Conservation (phyloP, 2,329 filamentous ascomycete genomes). For the Hypoxylon sp. region DNA sequence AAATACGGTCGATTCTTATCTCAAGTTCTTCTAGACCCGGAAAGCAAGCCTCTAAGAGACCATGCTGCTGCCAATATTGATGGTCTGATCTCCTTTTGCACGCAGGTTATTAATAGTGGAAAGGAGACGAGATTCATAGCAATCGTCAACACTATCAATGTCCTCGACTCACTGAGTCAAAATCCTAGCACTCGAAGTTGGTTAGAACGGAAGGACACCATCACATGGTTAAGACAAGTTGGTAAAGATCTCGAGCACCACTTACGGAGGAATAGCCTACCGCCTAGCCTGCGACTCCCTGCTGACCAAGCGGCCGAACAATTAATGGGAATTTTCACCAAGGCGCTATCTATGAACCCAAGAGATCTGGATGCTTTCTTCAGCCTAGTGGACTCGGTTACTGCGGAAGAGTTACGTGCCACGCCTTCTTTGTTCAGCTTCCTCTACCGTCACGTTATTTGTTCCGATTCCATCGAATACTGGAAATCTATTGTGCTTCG, state of each 20-base stretch:
- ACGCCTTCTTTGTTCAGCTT: slow-evolving; percentile 83
- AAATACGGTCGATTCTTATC: slow-evolving; percentile 92
- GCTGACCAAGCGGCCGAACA: slow-evolving; percentile 92
- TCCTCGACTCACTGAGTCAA: slow-evolving; percentile 83
- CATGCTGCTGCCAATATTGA: slow-evolving; percentile 81
- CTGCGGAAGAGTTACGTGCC: slow-evolving; percentile 83
- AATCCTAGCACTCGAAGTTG: slow-evolving; percentile 76
- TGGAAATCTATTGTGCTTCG: slow-evolving; percentile 86
- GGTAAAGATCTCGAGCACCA: slow-evolving; percentile 85
- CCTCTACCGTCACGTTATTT: slow-evolving; percentile 88
- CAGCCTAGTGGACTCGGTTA: slow-evolving; percentile 85
- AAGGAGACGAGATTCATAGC: slow-evolving; percentile 78
- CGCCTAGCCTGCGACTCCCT: slow-evolving; percentile 81
- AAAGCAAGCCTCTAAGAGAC: slow-evolving; percentile 81
- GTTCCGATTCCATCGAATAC: slow-evolving; percentile 86
- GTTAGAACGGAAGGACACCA: slow-evolving; percentile 76
- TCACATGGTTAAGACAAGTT: slow-evolving; percentile 73
- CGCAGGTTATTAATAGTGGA: slow-evolving; percentile 73
- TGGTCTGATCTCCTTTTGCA: slow-evolving; percentile 76
- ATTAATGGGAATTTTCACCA: slow-evolving; percentile 86
- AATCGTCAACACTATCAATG: slow-evolving; percentile 88
- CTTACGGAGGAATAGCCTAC: slow-evolving; percentile 78
- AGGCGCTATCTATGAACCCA: slow-evolving; percentile 80
- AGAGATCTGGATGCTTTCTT: slow-evolving; percentile 88
- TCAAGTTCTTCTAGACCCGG: slow-evolving; percentile 83